Conservation (phyloP, 2,329 filamentous ascomycete genomes). For the Aureobasidium uvarum region DNA sequence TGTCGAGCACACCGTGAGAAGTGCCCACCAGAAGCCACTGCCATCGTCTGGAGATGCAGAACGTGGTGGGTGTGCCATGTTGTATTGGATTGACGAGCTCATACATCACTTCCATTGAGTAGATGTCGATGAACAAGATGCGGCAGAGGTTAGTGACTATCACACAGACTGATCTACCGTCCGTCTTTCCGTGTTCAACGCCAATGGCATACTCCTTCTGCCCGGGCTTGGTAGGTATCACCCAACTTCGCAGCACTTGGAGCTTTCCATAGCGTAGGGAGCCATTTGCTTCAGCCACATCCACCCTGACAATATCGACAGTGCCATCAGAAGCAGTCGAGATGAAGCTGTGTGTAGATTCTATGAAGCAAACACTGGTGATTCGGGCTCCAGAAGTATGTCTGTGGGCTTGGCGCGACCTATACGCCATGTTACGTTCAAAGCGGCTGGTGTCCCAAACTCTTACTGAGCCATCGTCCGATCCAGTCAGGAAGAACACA, state of each 20-base stretch:
- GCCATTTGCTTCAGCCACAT: conserved; percentile 57
- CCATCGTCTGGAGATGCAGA: conserved; percentile 79
- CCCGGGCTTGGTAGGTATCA: conserved; percentile 52
- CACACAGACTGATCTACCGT: conserved; percentile 76
- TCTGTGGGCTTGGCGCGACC: conserved; percentile 80
- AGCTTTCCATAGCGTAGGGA: conserved; percentile 70
- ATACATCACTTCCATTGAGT: conserved; percentile 80
- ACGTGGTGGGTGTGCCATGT: conserved; percentile 87
- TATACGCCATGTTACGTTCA: conserved; percentile 85
- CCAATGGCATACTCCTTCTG: conserved; percentile 72
- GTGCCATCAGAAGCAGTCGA: conserved; percentile 88
- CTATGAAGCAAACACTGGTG: conserved; percentile 82
- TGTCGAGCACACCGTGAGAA: conserved; percentile 83
- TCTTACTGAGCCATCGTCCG: conserved; percentile 85
- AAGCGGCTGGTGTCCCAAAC: conserved; percentile 90
- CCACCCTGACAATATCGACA: conserved; percentile 85
- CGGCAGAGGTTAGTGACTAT: conserved; percentile 84
- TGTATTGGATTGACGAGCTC: conserved; percentile 82
- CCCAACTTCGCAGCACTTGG: conserved; percentile 73
- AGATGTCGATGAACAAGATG: conserved; percentile 79
- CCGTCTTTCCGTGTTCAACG: conserved; percentile 86
- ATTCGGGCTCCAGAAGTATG: conserved; percentile 71
- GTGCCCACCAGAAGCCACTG: conserved; percentile 93
- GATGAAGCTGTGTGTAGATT: conserved; percentile 90
- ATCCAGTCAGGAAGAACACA: conserved; percentile 88